Percentiles rank a stretch among this genome's conserved stretches.
These are phyloP conservation scores for Henningerozyma blattae DNA, from an alignment of 805 yeast genomes.

Conservation along the genomic window DNA sequence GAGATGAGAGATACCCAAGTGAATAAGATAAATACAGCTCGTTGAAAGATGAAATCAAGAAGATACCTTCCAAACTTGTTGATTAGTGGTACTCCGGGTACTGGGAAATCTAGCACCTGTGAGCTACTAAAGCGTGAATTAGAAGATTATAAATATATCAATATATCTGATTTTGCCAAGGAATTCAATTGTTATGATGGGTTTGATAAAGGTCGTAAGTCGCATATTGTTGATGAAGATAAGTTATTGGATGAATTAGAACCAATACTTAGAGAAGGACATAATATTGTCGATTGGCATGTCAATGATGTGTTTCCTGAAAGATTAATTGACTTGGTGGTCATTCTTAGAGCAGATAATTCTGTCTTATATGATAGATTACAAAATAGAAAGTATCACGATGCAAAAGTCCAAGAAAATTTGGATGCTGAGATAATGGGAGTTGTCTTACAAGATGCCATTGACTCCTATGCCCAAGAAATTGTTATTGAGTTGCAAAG, in stretches of 20 bases:
- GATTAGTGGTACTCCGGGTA: conserved; percentile 87
- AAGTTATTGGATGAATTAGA: conserved; percentile 72
- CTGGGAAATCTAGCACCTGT: conserved; percentile 27
- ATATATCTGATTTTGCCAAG: conserved; percentile 74
- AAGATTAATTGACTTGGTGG: conserved; percentile 80
- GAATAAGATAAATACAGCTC: not conserved
- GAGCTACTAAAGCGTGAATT: conserved; percentile 17
- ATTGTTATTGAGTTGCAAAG: conserved; percentile 74
- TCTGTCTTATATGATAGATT: conserved; percentile 63
- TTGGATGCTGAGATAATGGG: conserved; percentile 97
- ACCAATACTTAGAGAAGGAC: conserved; percentile 72
- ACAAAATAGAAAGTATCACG: conserved; percentile 62
- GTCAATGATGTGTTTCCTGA: conserved; percentile 94
- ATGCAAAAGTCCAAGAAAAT: conserved; percentile 78
- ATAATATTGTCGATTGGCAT: conserved; percentile 91
- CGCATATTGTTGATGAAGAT: conserved; percentile 88
- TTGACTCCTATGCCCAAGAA: conserved; percentile 65
- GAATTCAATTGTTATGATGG: conserved; percentile 68
- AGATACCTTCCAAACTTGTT: conserved; percentile 56
- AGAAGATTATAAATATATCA: conserved; percentile 37
- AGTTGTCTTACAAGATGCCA: conserved; percentile 75
- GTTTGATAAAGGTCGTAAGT: conserved; percentile 73
- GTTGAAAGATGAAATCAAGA: conserved; percentile 8
- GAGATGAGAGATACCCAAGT: not conserved
- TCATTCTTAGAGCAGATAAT: conserved; percentile 75